These are phyloP conservation scores for Globisporangium paroecandrum DNA, from an alignment of 352 stramenopile species.

Conservation along the genomic window DNA sequence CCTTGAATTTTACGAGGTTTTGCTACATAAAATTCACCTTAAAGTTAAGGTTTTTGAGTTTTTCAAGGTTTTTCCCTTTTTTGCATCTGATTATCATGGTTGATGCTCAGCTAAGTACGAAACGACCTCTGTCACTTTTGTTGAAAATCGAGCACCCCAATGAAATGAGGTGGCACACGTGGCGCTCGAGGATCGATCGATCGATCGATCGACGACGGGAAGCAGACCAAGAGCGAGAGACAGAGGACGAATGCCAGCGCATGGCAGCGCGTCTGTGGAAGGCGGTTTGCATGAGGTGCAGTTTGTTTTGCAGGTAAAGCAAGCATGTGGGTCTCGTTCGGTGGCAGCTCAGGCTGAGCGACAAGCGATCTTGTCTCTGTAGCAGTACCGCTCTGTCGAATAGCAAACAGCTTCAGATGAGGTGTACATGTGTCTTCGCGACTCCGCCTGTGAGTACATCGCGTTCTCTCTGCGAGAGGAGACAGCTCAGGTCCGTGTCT, in stretches of 20 bases:
- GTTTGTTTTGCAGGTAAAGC: neutral
- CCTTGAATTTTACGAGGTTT: too few species aligned
- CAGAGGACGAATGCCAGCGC: neutral
- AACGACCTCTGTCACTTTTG: neutral
- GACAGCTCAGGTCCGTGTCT: neutral
- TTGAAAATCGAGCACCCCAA: neutral
- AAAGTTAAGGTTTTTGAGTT: too few species aligned
- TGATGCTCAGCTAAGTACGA: slow-evolving; percentile 10
- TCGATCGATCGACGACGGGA: too few species aligned
- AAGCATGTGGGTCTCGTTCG: neutral
- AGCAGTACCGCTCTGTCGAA: neutral
- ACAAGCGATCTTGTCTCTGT: too few species aligned
- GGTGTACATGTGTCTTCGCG: neutral
- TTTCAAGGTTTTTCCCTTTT: neutral
- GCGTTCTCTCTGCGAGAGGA: neutral
- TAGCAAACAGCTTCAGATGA: neutral
- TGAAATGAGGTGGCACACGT: neutral
- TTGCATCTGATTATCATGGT: slow-evolving; percentile 4
- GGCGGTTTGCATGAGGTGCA: neutral
- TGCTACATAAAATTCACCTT: too few species aligned
- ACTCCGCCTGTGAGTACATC: neutral
- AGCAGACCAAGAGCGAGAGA: neutral
- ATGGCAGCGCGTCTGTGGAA: neutral
- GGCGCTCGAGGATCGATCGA: neutral
- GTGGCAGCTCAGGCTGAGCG: neutral